Percentiles rank a stretch among this genome's conserved stretches.
Evolutionary conservation across 305 asterid species (phyloP).

Genomic region (Salvia sclarea): DNA sequence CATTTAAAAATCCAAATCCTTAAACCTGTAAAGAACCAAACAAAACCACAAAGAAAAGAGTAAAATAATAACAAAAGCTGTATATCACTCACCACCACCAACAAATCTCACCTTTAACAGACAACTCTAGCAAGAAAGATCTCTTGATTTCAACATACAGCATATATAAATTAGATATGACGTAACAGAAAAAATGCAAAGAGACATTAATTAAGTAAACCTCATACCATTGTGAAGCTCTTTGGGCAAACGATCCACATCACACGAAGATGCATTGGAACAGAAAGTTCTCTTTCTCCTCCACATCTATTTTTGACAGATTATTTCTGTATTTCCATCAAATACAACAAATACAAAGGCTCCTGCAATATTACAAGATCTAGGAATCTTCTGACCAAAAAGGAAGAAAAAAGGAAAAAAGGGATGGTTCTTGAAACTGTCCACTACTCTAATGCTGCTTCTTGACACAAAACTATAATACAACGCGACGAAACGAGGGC

Average conservation of each 20-base stretch:
- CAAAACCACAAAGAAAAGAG: background rate
- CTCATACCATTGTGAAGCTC: conserved; percentile 27
- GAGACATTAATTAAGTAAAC: background rate
- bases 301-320: conserved; percentile 48
- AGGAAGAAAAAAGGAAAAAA: conserved; percentile 28
- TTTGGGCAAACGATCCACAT: background rate
- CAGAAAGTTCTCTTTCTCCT: conserved; percentile 38
- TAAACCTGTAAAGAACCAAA: background rate
- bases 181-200: background rate
- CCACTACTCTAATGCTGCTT: conserved; percentile 50
- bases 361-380: conserved; percentile 62
- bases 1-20: background rate
- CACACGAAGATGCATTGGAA: conserved; percentile 28
- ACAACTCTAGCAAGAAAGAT: background rate
- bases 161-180: background rate
- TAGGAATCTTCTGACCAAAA: conserved; percentile 47
- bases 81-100: background rate
- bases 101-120: background rate
- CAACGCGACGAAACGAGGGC: conserved; percentile 41
- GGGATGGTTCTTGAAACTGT: conserved; percentile 37
- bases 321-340: conserved; percentile 66
- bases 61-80: background rate
- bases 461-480: conserved; percentile 50
- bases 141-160: background rate
- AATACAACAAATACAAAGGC: conserved; percentile 77